Evolutionary conservation across 2,329 filamentous ascomycete genomes (phyloP).

Genomic region (Sporothrix globosa): DNA sequence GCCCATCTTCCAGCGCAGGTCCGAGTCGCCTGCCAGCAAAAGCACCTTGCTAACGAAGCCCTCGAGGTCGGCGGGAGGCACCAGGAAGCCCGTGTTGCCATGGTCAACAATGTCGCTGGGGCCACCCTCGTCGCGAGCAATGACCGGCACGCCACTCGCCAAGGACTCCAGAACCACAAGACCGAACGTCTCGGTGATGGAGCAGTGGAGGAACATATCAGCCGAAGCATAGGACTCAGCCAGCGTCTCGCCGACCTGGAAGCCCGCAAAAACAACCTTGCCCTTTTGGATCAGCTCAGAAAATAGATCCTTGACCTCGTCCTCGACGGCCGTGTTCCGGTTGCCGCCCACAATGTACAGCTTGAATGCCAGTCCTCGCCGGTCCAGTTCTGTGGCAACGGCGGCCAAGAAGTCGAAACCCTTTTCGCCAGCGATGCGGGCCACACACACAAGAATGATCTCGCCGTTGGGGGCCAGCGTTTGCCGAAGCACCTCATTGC

Average conservation of each 20-base stretch:
- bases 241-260: slow-evolving; percentile 62
- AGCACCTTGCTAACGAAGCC: slow-evolving; percentile 60
- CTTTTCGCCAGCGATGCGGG: slow-evolving; percentile 70
- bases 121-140: slow-evolving; percentile 70
- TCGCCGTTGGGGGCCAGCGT: slow-evolving; percentile 64
- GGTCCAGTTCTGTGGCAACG: slow-evolving; percentile 58
- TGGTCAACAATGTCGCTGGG: slow-evolving; percentile 68
- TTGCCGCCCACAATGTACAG: slow-evolving; percentile 71
- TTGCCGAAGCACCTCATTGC: slow-evolving; percentile 56
- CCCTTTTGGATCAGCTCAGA: slow-evolving; percentile 51
- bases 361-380: slow-evolving; percentile 61
- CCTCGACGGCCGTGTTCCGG: slow-evolving; percentile 64
- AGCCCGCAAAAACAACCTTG: slow-evolving; percentile 68
- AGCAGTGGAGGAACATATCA: slow-evolving; percentile 73
- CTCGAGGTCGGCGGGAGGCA: slow-evolving; percentile 62
- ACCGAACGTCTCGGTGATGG: slow-evolving; percentile 72
- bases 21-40: slow-evolving; percentile 52
- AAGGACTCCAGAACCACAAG: slow-evolving; percentile 71
- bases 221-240: slow-evolving; percentile 69
- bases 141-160: slow-evolving; percentile 70
- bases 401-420: slow-evolving; percentile 69
- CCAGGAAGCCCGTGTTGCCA: slow-evolving; percentile 62
- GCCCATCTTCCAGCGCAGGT: slow-evolving; percentile 52
- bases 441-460: slow-evolving; percentile 67
- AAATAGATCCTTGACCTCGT: slow-evolving; percentile 64